Evolutionary conservation across 805 yeast species (phyloP), one percentile per base, ranked within the genome.

Genomic region (Wickerhamiella nectarea): DNA sequence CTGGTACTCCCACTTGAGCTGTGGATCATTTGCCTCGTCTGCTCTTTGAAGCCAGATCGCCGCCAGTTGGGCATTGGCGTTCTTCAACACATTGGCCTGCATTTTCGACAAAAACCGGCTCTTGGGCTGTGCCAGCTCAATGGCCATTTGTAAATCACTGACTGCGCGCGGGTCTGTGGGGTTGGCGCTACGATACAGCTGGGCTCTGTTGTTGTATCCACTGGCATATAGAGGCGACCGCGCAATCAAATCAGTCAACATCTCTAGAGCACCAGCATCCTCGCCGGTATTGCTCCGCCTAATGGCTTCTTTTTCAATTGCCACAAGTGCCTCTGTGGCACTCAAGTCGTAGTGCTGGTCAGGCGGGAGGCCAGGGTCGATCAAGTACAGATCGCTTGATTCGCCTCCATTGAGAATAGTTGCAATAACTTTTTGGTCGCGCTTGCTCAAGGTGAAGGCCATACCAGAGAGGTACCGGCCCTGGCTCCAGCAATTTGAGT

Each of bases 171-270:
- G 37, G 22, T 17, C 31, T 25, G 36, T 34, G 10, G 26, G 36
- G 15, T 25, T 18, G 14, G 11, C 21, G 24, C 36, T 14, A 1
- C 50, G 48, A 12, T 21, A 33, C 21, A 43, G 18, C 46, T 61
- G 64, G 2, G 63, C 64, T 2, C 61, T 52, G 45, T 61, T 61
- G 48, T 57, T 59, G 48, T 61, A 60, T 4, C 57, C 63, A 2
- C 60, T 53, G 4, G 64, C 60, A 31, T 61, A 58, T 5, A 38
- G 21, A 7, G 64, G 63, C n/a, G 52, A 46, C 28, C 33, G 31
- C 6, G 18, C 38, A 6, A 60, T 45, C 22, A 61, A 45, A 5
- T 15, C 43, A 37, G 48, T 36, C 25, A 61, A 40, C 4, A 53
- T 24, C 8, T 22, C 46, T 33, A 49, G 18, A 2, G 58, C 58